phyloP scores from a whole-genome alignment of 257 asterid species.

The Pogostemon cablin region DNA sequence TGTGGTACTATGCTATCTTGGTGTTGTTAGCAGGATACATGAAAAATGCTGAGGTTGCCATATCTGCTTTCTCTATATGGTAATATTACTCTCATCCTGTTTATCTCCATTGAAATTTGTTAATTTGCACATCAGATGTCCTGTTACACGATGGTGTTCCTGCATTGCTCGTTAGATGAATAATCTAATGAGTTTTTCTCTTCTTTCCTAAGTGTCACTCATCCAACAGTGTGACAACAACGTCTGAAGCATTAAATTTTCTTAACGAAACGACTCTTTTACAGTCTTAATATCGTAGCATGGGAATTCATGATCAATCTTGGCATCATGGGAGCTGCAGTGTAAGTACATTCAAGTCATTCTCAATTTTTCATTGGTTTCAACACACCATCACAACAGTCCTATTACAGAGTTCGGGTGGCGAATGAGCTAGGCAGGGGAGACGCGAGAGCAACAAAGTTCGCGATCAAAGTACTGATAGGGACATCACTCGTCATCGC shows the following conservation, averaged over 20 bases:
- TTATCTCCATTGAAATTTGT: background rate
- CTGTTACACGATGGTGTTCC: no score
- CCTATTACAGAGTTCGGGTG: slow-evolving; percentile 46
- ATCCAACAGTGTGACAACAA: no score
- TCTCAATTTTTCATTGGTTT: no score
- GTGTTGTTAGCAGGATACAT: slow-evolving; percentile 47
- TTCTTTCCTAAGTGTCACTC: no score
- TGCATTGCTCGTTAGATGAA: no score
- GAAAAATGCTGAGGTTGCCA: slow-evolving; percentile 44
- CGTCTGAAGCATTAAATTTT: no score
- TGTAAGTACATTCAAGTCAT: slow-evolving; percentile 36
- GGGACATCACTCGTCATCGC: slow-evolving; percentile 46
- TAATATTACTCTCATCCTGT: background rate
- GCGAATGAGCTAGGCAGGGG: slow-evolving; percentile 72
- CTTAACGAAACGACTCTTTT: background rate
- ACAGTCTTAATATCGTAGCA: slow-evolving; percentile 54
- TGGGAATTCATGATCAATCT: slow-evolving; percentile 56
- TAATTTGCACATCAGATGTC: no score
- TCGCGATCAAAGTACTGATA: slow-evolving; percentile 50
- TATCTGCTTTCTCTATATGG: slow-evolving; percentile 53
- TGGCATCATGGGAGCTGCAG: slow-evolving; percentile 62
- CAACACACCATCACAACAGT: no score
- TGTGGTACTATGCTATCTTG: slow-evolving; percentile 50
- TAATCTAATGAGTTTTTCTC: background rate
- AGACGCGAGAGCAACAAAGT: slow-evolving; percentile 53